Evolutionary conservation across 768 basidiomycete species (phyloP).

Genomic region (Butyriboletus loyo): DNA sequence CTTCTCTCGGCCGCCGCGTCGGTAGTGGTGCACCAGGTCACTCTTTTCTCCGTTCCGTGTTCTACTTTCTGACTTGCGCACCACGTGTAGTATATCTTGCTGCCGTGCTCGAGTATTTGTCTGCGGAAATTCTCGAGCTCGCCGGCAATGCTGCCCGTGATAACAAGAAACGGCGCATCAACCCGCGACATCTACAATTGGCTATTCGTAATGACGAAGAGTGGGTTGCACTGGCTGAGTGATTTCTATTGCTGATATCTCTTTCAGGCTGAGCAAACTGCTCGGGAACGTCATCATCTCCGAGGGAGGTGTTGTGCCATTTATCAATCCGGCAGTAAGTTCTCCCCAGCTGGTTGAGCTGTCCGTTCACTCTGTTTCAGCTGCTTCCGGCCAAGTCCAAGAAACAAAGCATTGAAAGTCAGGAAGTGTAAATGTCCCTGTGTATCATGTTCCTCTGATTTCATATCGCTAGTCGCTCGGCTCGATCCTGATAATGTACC

Average conservation of each 20-base stretch:
- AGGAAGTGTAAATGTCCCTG: constrained; percentile 26
- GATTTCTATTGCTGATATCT: neutral
- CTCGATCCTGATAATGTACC: constrained; percentile 7
- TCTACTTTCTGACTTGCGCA: neutral
- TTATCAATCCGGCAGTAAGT: constrained; percentile 62
- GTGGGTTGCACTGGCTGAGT: constrained; percentile 35
- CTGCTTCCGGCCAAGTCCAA: constrained; percentile 32
- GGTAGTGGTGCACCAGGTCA: constrained; percentile 84
- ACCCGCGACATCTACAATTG: constrained; percentile 91
- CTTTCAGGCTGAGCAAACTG: constrained; percentile 59
- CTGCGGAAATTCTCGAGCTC: constrained; percentile 91
- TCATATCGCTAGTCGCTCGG: neutral
- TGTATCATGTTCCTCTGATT: neutral
- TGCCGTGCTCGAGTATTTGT: constrained; percentile 88
- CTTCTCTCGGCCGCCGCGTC: constrained; percentile 84
- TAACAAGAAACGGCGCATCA: constrained; percentile 95
- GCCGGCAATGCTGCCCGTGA: constrained; percentile 88
- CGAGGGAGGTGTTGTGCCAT: constrained; percentile 90
- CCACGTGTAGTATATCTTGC: constrained; percentile 75
- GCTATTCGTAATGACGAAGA: constrained; percentile 95
- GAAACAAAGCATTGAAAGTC: constrained; percentile 32
- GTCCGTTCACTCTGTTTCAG: constrained; percentile 6
- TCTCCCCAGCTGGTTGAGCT: too few species aligned
- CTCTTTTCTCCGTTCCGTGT: constrained; percentile 8
- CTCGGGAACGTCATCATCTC: constrained; percentile 87